Percentiles rank a stretch among this genome's conserved stretches.
These are phyloP conservation scores for Gossypium davidsonii DNA, from an alignment of 441 rosid species.

Conservation along the genomic window DNA sequence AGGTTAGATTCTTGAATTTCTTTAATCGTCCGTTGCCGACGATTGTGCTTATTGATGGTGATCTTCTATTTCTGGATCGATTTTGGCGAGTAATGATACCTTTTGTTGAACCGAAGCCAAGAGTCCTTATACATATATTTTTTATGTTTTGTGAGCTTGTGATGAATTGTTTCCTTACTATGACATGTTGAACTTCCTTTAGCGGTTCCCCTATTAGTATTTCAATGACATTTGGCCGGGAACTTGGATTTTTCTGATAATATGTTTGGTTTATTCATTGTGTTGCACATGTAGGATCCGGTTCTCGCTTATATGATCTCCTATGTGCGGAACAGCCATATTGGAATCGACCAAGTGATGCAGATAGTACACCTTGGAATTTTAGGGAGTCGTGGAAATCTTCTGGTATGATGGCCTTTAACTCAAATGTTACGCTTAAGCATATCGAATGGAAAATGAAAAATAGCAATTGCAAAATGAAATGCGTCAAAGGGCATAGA, in stretches of 20 bases:
- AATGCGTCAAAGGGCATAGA: neutral
- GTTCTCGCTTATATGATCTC: constrained; percentile 51
- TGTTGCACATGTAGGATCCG: constrained; percentile 30
- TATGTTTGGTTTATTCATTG: constrained; percentile 12
- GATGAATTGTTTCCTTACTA: neutral
- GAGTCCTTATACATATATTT: neutral
- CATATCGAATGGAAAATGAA: neutral
- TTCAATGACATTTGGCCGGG: constrained; percentile 1
- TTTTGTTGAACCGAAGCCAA: neutral
- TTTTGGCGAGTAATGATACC: neutral
- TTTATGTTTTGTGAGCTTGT: neutral
- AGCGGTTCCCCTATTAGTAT: neutral
- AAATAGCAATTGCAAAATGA: neutral
- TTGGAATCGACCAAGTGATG: constrained; percentile 27
- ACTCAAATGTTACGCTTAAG: neutral
- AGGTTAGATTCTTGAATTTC: neutral
- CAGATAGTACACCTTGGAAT: constrained; percentile 23
- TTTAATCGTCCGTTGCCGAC: neutral
- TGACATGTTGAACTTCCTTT: neutral
- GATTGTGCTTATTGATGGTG: neutral
- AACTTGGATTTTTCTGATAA: neutral
- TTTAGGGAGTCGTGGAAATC: neutral
- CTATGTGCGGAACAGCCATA: constrained; percentile 34
- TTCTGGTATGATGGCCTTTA: constrained; percentile 34
- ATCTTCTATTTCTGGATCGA: neutral